Evolutionary conservation across 495 filamentous ascomycete species (phyloP).

Genomic region (Arthonia radiata): DNA sequence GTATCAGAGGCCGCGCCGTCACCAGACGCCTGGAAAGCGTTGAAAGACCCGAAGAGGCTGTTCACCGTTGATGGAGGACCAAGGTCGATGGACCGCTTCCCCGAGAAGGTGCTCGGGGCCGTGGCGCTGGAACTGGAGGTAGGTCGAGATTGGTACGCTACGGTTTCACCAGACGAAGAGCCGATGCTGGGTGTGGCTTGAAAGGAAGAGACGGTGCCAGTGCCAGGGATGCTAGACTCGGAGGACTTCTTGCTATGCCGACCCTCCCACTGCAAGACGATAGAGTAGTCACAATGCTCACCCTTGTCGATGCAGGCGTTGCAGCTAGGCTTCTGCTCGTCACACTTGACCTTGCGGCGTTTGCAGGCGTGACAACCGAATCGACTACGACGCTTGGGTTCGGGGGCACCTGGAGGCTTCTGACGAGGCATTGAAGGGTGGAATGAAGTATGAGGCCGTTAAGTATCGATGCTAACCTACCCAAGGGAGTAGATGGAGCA

Average conservation of each 20-base stretch:
- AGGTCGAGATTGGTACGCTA: constrained; percentile 20
- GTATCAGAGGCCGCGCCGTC: too few relatives aligned
- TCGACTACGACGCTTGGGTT: too few relatives aligned
- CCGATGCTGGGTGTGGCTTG: constrained; percentile 17
- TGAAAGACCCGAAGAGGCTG: too few relatives aligned
- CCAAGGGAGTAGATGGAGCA: too few relatives aligned
- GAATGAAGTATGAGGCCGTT: too few relatives aligned
- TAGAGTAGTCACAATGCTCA: constrained; percentile 66
- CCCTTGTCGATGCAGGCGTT: constrained; percentile 52
- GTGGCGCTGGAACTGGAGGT: constrained; percentile 19
- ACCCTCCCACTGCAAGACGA: constrained; percentile 66
- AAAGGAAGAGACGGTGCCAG: constrained; percentile 18
- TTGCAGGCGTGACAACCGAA: too few relatives aligned
- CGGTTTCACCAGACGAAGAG: constrained; percentile 22
- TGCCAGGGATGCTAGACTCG: constrained; percentile 13
- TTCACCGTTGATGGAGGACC: constrained; percentile 7
- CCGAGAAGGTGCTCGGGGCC: constrained; percentile 16
- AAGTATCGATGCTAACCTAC: too few relatives aligned
- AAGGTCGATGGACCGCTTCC: constrained; percentile 9
- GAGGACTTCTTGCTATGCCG: constrained; percentile 27
- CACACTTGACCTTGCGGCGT: too few relatives aligned
- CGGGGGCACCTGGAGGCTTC: too few relatives aligned
- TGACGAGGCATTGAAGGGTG: too few relatives aligned
- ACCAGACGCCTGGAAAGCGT: too few relatives aligned
- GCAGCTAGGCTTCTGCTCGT: constrained; percentile 58